Evolutionary conservation across 177 flowering plant genomes (phyloP).

Genomic region (Vitis hybrid): DNA sequence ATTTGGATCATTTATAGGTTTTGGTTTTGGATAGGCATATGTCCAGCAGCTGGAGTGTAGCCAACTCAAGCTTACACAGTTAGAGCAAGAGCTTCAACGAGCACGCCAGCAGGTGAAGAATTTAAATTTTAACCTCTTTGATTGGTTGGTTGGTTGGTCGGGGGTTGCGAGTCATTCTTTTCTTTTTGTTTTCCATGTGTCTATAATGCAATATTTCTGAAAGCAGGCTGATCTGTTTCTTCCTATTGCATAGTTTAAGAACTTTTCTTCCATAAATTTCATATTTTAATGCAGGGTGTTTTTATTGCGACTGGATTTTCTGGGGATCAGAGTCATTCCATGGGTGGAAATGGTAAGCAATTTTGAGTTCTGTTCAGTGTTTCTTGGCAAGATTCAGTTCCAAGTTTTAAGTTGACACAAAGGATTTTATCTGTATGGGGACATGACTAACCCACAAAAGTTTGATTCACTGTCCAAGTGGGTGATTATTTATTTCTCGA

Average conservation of each 20-base stretch:
- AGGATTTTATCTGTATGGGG: too few species aligned
- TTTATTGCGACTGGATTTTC: constrained; percentile 46
- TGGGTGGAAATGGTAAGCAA: constrained; percentile 60
- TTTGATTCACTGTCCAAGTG: too few species aligned
- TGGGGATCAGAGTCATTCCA: constrained; percentile 47
- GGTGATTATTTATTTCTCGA: too few species aligned
- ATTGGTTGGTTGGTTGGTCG: neutral
- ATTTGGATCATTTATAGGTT: constrained; percentile 22
- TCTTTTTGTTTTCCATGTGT: neutral
- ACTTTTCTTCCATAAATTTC: neutral
- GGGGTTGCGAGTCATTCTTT: neutral
- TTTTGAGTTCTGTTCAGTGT: neutral
- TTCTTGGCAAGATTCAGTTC: neutral
- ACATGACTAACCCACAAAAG: too few species aligned
- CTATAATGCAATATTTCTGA: neutral
- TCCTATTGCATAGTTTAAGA: neutral
- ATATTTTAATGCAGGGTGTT: constrained; percentile 49
- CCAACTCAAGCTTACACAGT: constrained; percentile 60
- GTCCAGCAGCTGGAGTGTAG: constrained; percentile 91
- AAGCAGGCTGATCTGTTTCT: neutral
- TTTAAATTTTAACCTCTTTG: neutral
- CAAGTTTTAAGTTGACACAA: too few species aligned
- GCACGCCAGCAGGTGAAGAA: constrained; percentile 74
- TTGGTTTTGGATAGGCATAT: constrained; percentile 69
- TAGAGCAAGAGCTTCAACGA: constrained; percentile 82